These are phyloP conservation scores for Glarea lozoyensis DNA, from an alignment of 495 filamentous ascomycete genomes.

Conservation along the genomic window DNA sequence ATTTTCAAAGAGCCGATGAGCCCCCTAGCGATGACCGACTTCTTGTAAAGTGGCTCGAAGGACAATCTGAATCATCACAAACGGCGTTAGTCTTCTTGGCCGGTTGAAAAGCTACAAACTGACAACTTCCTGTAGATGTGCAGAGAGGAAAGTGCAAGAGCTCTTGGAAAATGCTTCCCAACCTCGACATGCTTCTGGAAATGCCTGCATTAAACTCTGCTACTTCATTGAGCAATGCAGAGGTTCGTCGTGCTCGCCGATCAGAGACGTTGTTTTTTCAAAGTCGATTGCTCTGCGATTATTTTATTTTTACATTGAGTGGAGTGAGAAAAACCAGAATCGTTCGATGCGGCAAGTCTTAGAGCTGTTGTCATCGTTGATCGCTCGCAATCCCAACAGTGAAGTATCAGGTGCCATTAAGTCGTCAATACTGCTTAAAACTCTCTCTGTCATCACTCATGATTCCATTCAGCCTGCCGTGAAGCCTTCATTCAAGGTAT, in stretches of 20 bases:
- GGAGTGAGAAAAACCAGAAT: constrained; percentile 63
- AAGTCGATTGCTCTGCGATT: constrained; percentile 44
- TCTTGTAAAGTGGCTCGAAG: constrained; percentile 28
- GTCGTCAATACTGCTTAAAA: constrained; percentile 28
- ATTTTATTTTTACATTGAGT: constrained; percentile 64
- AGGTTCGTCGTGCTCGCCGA: constrained; percentile 29
- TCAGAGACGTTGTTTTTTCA: constrained; percentile 38
- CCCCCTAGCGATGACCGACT: constrained; percentile 14
- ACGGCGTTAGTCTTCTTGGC: constrained; percentile 15
- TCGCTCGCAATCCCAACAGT: constrained; percentile 38
- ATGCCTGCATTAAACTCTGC: constrained; percentile 42
- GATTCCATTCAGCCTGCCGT: constrained; percentile 41
- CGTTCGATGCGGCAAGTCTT: constrained; percentile 70
- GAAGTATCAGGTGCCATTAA: constrained; percentile 27
- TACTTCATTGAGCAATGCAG: constrained; percentile 45
- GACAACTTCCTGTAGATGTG: too few species aligned
- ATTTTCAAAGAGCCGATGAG: not conserved
- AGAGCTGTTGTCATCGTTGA: constrained; percentile 43
- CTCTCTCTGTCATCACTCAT: constrained; percentile 40
- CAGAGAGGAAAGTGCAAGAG: constrained; percentile 24
- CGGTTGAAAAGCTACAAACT: constrained; percentile 4
- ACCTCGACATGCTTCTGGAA: constrained; percentile 32
- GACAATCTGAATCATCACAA: constrained; percentile 21
- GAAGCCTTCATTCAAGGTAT: constrained; percentile 53
- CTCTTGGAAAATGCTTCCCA: constrained; percentile 36